Evolutionary conservation across 2,329 filamentous ascomycete genomes (phyloP), one percentile per base, ranked within the genome.

Genomic region (Podosphaera aphanis): DNA sequence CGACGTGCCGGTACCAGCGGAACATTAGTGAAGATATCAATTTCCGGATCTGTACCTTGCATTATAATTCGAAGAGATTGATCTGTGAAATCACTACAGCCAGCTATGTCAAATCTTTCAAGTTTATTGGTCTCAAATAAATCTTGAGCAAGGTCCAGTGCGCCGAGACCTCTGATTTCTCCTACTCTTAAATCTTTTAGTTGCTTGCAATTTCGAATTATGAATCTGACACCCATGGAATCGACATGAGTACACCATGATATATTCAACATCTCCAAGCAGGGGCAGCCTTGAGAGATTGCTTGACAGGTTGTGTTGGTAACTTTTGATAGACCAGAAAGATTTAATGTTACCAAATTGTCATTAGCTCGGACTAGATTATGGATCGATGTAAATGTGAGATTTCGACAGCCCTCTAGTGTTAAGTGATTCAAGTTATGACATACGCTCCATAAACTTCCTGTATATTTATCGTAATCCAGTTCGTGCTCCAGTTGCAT

Each of bases 221-320:
- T 70, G 44, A 71, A 71, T 51, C 70, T 74, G 46, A 95, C 65
- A 3, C 85, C 86, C 11, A 72, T 67, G 7, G 83, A 79, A 56
- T 90, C 79, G 57, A 94, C 75, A 49, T 84, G 79, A 52, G 77
- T 77, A 64, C 90, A 98, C 84, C 88, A 95, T 0, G 85, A 93
- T 18, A 95, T 73, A 55, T 94, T 92, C 52, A 95, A 70, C 46
- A 73, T 70, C 60, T 93, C 78, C n/a, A 98, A 67, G 43, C 79
- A 76, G 1, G 78, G 76, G 55, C 88, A 95, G 35, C 79, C 78
- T 45, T 79, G 69, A 0, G 83, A 78, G 49, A 98, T 79, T 49
- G 92, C 83, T 56, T 79, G 83, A 73, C 92, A 86, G 0, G 83
- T 82, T 19, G 74, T 73, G 58, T 93, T 93, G 25, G 79, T 84